These are phyloP conservation scores for Trichosanthes truncata DNA, from an alignment of 306 rosid genomes.

Conservation along the genomic window DNA sequence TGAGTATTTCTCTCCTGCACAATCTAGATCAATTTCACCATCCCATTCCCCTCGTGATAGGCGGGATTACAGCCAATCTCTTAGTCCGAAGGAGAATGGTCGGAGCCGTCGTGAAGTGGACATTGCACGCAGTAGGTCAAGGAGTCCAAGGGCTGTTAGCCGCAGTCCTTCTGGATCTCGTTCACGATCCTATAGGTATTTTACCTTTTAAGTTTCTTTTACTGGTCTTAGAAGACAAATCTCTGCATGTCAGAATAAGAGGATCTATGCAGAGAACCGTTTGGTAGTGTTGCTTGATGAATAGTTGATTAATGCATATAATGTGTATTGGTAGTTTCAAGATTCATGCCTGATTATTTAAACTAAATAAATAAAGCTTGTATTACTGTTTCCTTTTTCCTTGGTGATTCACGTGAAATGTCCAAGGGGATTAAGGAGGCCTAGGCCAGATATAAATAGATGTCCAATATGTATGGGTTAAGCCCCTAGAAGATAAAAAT, in stretches of 20 bases:
- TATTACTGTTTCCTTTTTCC: not conserved
- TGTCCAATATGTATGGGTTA: not conserved
- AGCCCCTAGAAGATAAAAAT: no score
- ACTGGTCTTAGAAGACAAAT: not conserved
- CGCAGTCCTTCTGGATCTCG: constrained; percentile 49
- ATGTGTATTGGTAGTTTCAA: not conserved
- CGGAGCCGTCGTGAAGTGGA: constrained; percentile 34
- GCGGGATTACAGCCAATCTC: constrained; percentile 43
- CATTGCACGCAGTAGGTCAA: constrained; percentile 37
- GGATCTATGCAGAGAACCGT: not conserved
- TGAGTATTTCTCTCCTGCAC: constrained; percentile 47
- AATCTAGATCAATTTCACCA: constrained; percentile 65
- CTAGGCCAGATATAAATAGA: not conserved
- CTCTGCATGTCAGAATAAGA: not conserved
- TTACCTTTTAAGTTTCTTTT: constrained; percentile 1
- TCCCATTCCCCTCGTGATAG: constrained; percentile 45
- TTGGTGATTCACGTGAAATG: not conserved
- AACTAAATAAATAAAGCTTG: not conserved
- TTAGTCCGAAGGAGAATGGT: constrained; percentile 47
- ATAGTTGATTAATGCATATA: not conserved
- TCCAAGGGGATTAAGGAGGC: not conserved
- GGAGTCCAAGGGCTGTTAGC: constrained; percentile 40
- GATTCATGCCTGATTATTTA: not conserved
- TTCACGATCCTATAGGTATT: constrained; percentile 61
- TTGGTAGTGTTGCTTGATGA: not conserved